phyloP scores from a whole-genome alignment of 441 rosid species.

The Brassica balearica region DNA sequence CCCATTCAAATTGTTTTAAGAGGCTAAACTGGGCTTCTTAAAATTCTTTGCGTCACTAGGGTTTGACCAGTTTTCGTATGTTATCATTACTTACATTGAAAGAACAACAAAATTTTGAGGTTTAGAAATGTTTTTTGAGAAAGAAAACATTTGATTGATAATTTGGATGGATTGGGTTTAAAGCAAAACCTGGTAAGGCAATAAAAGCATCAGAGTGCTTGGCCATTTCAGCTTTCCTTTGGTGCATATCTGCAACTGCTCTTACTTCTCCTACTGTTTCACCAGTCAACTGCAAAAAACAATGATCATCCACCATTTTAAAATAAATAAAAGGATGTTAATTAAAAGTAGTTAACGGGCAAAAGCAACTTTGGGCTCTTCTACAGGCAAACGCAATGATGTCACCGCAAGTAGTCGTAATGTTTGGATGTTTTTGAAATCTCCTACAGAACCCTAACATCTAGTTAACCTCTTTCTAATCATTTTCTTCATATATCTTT shows the following conservation, averaged over 20 bases:
- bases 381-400: slow-evolving; percentile 74
- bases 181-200: slow-evolving; percentile 89
- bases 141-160: no score
- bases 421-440: slow-evolving; percentile 36
- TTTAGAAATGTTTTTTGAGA: no score
- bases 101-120: no score
- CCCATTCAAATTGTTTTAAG: no score
- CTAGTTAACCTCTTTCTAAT: slow-evolving; percentile 30
- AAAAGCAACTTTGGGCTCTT: slow-evolving; percentile 56
- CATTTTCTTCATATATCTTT: slow-evolving; percentile 11
- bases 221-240: slow-evolving; percentile 99
- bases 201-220: slow-evolving; percentile 99
- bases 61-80: background rate
- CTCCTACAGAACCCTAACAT: no score
- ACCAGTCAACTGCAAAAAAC: slow-evolving; percentile 85
- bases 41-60: no score
- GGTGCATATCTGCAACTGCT: slow-evolving; percentile 99
- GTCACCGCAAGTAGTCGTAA: slow-evolving; percentile 51
- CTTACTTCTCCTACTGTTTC: slow-evolving; percentile 99
- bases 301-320: slow-evolving; percentile 27
- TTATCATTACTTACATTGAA: slow-evolving; percentile 28
- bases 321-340: slow-evolving; percentile 33
- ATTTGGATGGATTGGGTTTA: slow-evolving; percentile 43
- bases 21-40: no score
- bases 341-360: slow-evolving; percentile 43